These are phyloP conservation scores for Citrus sp. DNA, from an alignment of 345 rosid genomes.

Conservation along the genomic window DNA sequence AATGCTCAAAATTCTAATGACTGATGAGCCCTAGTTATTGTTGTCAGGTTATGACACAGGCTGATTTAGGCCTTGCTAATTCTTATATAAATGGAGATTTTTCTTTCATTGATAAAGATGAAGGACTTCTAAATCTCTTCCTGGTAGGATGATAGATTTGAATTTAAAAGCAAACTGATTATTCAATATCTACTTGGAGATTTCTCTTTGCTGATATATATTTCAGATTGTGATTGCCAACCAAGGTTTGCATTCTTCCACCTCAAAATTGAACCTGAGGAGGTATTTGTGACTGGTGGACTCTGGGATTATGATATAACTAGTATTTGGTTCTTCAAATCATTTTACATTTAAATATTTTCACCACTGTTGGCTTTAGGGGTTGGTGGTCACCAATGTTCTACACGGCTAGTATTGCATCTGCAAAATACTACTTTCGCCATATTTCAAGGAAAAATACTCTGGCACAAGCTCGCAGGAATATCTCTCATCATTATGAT, in stretches of 20 bases:
- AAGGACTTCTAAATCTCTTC: slow-evolving; percentile 69
- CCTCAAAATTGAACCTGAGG: slow-evolving; percentile 47
- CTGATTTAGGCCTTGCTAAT: slow-evolving; percentile 93
- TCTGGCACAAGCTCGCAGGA: slow-evolving; percentile 91
- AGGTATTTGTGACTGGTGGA: slow-evolving; percentile 36
- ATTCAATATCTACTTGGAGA: slow-evolving; percentile 31
- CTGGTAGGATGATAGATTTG: slow-evolving; percentile 39
- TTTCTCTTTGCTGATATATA: slow-evolving; percentile 49
- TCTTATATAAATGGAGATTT: slow-evolving; percentile 84
- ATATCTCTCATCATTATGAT: slow-evolving; percentile 88
- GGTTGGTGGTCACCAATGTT: slow-evolving; percentile 98
- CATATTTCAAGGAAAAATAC: slow-evolving; percentile 78
- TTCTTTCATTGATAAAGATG: slow-evolving; percentile 69
- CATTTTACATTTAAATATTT: background rate
- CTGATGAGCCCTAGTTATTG: background rate
- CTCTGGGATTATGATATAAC: background rate
- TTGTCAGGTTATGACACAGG: slow-evolving; percentile 27
- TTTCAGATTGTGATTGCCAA: slow-evolving; percentile 74
- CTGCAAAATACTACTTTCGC: slow-evolving; percentile 70
- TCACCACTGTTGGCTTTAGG: slow-evolving; percentile 28
- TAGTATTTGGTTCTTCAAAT: background rate
- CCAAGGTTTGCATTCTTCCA: slow-evolving; percentile 43
- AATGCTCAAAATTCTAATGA: background rate
- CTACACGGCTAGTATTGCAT: slow-evolving; percentile 66
- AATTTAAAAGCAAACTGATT: background rate